phyloP scores from a whole-genome alignment of 2,329 filamentous ascomycete species.

The Fusarium sp. region DNA sequence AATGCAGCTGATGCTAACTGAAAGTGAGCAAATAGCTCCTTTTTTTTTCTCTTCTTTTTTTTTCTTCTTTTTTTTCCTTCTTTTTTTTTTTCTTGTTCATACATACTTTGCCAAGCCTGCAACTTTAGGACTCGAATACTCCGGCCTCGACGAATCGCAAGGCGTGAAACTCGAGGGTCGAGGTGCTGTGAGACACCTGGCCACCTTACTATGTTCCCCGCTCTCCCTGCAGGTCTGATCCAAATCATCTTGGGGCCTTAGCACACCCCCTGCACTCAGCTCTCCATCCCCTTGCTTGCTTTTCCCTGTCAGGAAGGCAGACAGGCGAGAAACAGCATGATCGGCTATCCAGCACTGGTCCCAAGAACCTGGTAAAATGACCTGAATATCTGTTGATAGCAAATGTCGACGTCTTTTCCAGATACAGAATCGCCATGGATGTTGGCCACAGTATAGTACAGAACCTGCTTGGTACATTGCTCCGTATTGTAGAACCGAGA shows the following conservation, averaged over 20 bases:
- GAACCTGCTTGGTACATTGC: not conserved
- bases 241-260: not conserved
- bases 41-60: too few relatives aligned
- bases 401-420: not conserved
- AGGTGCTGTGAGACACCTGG: constrained; percentile 4
- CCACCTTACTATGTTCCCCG: constrained; percentile 12
- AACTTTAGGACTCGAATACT: constrained; percentile 5
- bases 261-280: constrained; percentile 20
- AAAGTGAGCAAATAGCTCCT: not conserved
- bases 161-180: constrained; percentile 4
- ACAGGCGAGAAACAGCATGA: not conserved
- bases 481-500: not conserved
- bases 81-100: too few relatives aligned
- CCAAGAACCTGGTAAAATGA: constrained; percentile 25
- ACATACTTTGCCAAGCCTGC: constrained; percentile 14
- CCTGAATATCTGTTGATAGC: not conserved
- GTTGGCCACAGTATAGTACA: not conserved
- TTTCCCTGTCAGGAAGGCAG: constrained; percentile 21
- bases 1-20: not conserved
- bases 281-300: constrained; percentile 4
- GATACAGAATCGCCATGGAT: not conserved
- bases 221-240: constrained; percentile 30
- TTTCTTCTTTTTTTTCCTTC: too few relatives aligned
- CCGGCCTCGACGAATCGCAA: constrained; percentile 11
- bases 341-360: constrained; percentile 1